Conservation (phyloP, 164 flowering plant species). For the Macadamia tetraphylla region DNA sequence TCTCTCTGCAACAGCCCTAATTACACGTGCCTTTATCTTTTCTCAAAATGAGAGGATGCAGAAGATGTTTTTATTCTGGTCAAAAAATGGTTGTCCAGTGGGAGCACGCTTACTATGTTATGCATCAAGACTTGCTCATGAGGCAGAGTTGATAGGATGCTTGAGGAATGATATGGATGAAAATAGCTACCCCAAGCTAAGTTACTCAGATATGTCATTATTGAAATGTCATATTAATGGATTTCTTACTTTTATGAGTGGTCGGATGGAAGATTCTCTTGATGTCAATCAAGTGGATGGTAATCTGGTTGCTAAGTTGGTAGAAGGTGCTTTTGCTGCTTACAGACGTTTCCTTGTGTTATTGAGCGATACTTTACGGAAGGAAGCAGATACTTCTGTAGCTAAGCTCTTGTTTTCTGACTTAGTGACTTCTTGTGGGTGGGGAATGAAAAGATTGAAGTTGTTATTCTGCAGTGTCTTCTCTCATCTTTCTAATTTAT, state of each 20-base stretch:
- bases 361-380: slow-evolving; percentile 4
- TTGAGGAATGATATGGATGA: slow-evolving; percentile 4
- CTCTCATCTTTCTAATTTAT: slow-evolving; percentile 33
- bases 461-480: slow-evolving; percentile 25
- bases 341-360: slow-evolving; percentile 27
- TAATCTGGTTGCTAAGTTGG: slow-evolving; percentile 18
- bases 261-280: slow-evolving; percentile 9
- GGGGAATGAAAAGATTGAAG: slow-evolving; percentile 20
- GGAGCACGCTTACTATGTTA: slow-evolving; percentile 40
- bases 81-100: slow-evolving; percentile 32
- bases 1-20: slow-evolving; percentile 34
- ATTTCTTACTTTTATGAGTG: slow-evolving; percentile 23
- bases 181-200: slow-evolving; percentile 4
- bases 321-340: slow-evolving; percentile 33
- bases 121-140: slow-evolving; percentile 42
- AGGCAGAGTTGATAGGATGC: slow-evolving; percentile 19
- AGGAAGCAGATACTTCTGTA: slow-evolving; percentile 15
- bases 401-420: slow-evolving; percentile 32
- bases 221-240: slow-evolving; percentile 31
- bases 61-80: slow-evolving; percentile 43
- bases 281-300: slow-evolving; percentile 15
- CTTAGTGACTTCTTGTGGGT: slow-evolving; percentile 23
- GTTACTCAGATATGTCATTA: slow-evolving; percentile 18
- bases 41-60: slow-evolving; percentile 25
- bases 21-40: slow-evolving; percentile 34